These are phyloP conservation scores for Curvularia sp. DNA, from an alignment of 2,329 filamentous ascomycete species.

Conservation along the genomic window DNA sequence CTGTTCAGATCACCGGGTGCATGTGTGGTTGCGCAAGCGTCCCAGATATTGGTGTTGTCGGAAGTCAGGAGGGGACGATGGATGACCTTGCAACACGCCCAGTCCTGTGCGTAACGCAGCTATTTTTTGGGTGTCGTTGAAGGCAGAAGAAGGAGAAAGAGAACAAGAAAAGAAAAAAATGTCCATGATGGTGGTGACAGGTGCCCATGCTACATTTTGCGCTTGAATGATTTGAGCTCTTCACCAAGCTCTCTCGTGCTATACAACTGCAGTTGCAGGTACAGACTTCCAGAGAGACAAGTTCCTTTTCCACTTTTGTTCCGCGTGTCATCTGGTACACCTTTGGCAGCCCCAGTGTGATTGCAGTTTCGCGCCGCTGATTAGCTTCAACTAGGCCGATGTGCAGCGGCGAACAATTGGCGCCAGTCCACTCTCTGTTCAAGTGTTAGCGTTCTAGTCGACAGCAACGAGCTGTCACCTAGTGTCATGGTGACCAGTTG, in stretches of 20 bases:
- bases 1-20: neutral
- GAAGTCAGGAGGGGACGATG: neutral
- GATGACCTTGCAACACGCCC: neutral
- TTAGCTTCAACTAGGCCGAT: neutral
- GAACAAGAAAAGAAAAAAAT: neutral
- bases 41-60: neutral
- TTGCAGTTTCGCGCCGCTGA: neutral
- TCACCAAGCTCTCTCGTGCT: neutral
- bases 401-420: neutral
- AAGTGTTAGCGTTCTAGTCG: neutral
- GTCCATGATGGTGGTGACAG: neutral
- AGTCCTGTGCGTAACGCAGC: neutral
- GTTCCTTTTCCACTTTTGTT: slow-evolving; percentile 20
- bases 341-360: slow-evolving; percentile 23
- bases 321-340: slow-evolving; percentile 32
- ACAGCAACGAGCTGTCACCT: too few species aligned
- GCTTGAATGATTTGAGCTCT: neutral
- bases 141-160: neutral
- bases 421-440: neutral
- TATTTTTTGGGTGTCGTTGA: neutral
- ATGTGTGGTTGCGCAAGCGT: slow-evolving; percentile 14
- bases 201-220: neutral
- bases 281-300: slow-evolving; percentile 6
- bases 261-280: slow-evolving; percentile 19
- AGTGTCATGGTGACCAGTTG: neutral